A percentile compares a stretch with the other conserved stretches of the same genome.
Evolutionary conservation across 805 yeast genomes (phyloP).

Genomic region (Torulaspora indica): DNA sequence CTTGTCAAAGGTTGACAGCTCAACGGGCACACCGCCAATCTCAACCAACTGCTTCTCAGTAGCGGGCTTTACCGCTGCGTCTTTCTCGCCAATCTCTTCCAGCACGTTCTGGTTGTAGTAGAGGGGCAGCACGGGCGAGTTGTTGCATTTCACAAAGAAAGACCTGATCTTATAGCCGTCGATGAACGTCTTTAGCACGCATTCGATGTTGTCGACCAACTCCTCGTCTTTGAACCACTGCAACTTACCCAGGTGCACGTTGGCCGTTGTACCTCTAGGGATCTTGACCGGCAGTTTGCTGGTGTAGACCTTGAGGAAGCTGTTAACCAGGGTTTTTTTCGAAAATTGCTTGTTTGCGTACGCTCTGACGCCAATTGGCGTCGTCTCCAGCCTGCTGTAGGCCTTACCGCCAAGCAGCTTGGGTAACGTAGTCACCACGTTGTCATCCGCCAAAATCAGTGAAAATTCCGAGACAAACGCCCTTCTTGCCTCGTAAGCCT

Average conservation of each 20-base stretch:
- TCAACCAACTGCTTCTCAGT: constrained; percentile 28
- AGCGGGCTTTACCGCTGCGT: constrained; percentile 20
- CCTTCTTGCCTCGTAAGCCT: constrained; percentile 84
- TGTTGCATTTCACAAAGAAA: constrained; percentile 58
- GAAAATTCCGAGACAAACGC: constrained; percentile 65
- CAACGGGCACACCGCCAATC: constrained; percentile 40
- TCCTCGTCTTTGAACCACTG: constrained; percentile 43
- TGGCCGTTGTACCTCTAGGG: constrained; percentile 68
- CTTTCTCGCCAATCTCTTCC: constrained; percentile 33
- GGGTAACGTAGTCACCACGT: constrained; percentile 74
- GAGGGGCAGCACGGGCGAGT: constrained; percentile 82
- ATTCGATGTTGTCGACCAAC: constrained; percentile 55
- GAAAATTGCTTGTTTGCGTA: constrained; percentile 35
- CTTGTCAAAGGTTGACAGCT: constrained; percentile 59
- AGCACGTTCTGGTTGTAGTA: constrained; percentile 55
- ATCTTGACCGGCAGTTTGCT: constrained; percentile 56
- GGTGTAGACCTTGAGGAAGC: constrained; percentile 51
- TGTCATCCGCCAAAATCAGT: constrained; percentile 79
- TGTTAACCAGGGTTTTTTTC: constrained; percentile 50
- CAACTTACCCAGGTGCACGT: constrained; percentile 60
- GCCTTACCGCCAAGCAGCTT: constrained; percentile 79
- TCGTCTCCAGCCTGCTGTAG: constrained; percentile 59
- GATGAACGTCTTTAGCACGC: constrained; percentile 48
- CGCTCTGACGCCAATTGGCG: constrained; percentile 63
- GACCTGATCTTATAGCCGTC: constrained; percentile 46